A percentile compares a stretch with the other conserved stretches of the same genome.
Evolutionary conservation across 2,329 filamentous ascomycete genomes (phyloP).

Genomic region (Colletotrichum sp.): DNA sequence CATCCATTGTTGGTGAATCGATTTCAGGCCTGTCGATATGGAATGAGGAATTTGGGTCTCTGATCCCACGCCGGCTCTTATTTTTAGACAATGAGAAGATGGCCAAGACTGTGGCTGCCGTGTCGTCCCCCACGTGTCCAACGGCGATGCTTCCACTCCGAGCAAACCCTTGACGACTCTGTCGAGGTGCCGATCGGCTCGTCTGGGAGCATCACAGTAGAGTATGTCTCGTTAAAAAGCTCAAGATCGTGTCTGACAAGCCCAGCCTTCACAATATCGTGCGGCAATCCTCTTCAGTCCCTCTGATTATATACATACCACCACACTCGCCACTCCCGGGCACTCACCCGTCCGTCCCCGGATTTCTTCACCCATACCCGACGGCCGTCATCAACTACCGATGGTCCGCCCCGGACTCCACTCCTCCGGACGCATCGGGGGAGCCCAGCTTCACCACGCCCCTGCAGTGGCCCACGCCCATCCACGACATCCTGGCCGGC

Average conservation of each 20-base stretch:
- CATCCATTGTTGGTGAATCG: neutral
- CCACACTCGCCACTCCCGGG: conserved; percentile 42
- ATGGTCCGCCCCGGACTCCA: conserved; percentile 44
- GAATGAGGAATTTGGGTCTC: neutral
- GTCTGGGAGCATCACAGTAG: conserved; percentile 53
- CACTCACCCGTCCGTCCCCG: conserved; percentile 37
- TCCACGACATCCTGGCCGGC: conserved; percentile 61
- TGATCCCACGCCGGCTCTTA: neutral
- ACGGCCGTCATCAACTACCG: conserved; percentile 65
- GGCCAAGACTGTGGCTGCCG: conserved; percentile 10
- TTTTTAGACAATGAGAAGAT: conserved; percentile 20
- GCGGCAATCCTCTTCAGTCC: conserved; percentile 38
- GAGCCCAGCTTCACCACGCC: conserved; percentile 25
- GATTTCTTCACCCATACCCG: conserved; percentile 46
- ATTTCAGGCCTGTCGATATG: neutral
- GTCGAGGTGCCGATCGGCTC: conserved; percentile 54
- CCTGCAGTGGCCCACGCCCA: conserved; percentile 58
- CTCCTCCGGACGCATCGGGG: neutral
- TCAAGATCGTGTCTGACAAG: conserved; percentile 21
- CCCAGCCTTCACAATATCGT: conserved; percentile 54
- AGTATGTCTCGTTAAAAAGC: conserved; percentile 41
- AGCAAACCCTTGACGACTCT: conserved; percentile 34
- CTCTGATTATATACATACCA: conserved; percentile 63
- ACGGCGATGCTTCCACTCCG: conserved; percentile 18
- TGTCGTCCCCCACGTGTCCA: conserved; percentile 2